These are phyloP conservation scores for Sugiyamaella castrensis DNA, from an alignment of 1,139 yeast species.

Conservation along the genomic window DNA sequence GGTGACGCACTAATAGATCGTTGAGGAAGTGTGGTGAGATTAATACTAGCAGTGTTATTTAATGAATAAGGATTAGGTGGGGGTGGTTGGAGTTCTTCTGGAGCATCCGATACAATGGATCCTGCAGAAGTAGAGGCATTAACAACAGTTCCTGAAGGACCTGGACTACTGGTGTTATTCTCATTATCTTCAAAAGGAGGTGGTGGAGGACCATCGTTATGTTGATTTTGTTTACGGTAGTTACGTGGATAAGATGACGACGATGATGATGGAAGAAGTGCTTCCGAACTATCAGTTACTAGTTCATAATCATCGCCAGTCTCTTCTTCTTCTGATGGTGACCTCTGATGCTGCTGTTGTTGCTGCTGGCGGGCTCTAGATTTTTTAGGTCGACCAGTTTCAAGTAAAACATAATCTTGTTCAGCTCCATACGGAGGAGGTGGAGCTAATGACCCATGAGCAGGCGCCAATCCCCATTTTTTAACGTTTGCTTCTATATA, in stretches of 20 bases:
- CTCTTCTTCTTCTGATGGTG: too few relatives aligned
- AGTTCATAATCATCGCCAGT: too few relatives aligned
- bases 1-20: slow-evolving; percentile 2
- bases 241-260: neutral
- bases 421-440: slow-evolving; percentile 69
- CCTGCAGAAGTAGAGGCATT: slow-evolving; percentile 2
- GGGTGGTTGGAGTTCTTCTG: neutral
- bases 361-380: neutral
- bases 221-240: neutral
- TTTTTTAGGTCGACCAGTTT: slow-evolving; percentile 24
- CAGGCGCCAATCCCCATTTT: slow-evolving; percentile 87
- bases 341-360: neutral
- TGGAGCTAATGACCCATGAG: slow-evolving; percentile 66
- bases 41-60: slow-evolving; percentile 22
- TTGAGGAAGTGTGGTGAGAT: slow-evolving; percentile 17
- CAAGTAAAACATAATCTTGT: slow-evolving; percentile 42
- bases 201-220: neutral
- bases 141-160: slow-evolving; percentile 2
- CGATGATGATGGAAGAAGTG: too few relatives aligned
- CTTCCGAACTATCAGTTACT: too few relatives aligned
- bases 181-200: neutral
- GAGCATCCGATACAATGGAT: neutral
- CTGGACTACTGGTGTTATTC: neutral
- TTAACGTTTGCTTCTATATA: slow-evolving; percentile 93
- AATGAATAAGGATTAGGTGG: slow-evolving; percentile 5